Conservation (phyloP, 345 rosid genomes). For the Murraya koenigii region DNA sequence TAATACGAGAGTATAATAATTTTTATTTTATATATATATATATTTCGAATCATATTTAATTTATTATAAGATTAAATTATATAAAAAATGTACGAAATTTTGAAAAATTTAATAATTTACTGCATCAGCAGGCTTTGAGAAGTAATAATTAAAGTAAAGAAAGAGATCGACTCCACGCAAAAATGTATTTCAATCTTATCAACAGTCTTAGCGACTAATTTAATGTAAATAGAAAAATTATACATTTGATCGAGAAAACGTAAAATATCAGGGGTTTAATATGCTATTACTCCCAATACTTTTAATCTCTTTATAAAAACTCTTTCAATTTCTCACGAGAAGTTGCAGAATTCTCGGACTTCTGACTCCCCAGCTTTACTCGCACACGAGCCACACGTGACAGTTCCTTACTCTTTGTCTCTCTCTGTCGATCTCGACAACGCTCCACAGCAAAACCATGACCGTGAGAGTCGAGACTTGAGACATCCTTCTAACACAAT, state of each 20-base stretch:
- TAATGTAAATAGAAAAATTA: too few relatives aligned
- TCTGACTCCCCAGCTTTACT: neutral
- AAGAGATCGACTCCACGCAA: too few relatives aligned
- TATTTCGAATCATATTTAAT: too few relatives aligned
- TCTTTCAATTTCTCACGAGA: constrained; percentile 8
- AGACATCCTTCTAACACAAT: too few relatives aligned
- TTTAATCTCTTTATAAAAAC: neutral
- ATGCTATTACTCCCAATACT: neutral
- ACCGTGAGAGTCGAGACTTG: neutral
- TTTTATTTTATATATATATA: too few relatives aligned
- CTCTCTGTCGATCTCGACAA: neutral
- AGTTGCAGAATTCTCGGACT: neutral
- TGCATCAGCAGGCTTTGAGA: too few relatives aligned
- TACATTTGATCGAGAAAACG: neutral
- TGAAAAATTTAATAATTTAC: too few relatives aligned
- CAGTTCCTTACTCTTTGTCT: neutral
- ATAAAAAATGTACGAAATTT: too few relatives aligned
- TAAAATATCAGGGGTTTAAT: neutral
- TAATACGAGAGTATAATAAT: too few relatives aligned
- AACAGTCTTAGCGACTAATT: neutral
- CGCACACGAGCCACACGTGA: constrained; percentile 6
- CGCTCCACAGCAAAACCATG: neutral
- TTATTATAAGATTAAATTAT: too few relatives aligned
- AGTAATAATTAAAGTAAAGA: too few relatives aligned
- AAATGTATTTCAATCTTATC: too few relatives aligned